Percentiles rank a stretch among this genome's conserved stretches.
Conservation (phyloP, 495 filamentous ascomycete species). For the Penicillium cosmopolitanum region DNA sequence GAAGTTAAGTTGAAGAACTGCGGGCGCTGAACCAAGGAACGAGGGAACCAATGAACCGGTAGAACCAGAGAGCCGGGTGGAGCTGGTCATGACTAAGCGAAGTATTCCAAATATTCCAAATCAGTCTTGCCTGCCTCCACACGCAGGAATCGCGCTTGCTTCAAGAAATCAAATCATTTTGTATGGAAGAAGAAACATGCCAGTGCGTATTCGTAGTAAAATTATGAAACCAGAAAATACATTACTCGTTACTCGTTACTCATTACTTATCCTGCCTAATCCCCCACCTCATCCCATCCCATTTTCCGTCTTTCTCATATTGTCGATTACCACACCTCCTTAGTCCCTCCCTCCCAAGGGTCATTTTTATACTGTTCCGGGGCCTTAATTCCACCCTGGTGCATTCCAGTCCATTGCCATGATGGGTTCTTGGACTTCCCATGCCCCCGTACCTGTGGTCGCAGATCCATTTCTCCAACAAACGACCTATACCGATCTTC, state of each 20-base stretch:
- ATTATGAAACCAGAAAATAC: too few species aligned
- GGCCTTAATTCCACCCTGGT: not conserved
- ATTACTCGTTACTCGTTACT: too few species aligned
- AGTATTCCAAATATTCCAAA: constrained; percentile 15
- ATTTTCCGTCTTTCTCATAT: not conserved
- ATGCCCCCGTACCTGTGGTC: constrained; percentile 26
- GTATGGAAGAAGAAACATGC: too few species aligned
- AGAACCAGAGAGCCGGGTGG: not conserved
- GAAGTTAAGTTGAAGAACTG: not conserved
- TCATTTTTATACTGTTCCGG: not conserved
- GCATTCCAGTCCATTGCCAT: not conserved
- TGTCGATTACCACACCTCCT: too few species aligned
- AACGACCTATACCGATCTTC: constrained; percentile 42
- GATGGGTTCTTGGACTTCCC: constrained; percentile 41
- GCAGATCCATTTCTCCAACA: constrained; percentile 25
- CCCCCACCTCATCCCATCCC: not conserved
- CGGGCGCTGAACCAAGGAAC: not conserved
- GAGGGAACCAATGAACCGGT: not conserved
- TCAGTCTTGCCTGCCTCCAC: constrained; percentile 8
- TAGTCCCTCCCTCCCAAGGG: too few species aligned
- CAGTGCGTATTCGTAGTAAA: too few species aligned
- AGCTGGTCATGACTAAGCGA: constrained; percentile 15
- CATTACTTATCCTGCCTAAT: too few species aligned
- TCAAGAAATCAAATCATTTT: constrained; percentile 26
- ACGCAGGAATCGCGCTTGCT: constrained; percentile 15